Conservation (phyloP, 2,329 filamentous ascomycete species). For the Pseudogymnoascus verrucosus region DNA sequence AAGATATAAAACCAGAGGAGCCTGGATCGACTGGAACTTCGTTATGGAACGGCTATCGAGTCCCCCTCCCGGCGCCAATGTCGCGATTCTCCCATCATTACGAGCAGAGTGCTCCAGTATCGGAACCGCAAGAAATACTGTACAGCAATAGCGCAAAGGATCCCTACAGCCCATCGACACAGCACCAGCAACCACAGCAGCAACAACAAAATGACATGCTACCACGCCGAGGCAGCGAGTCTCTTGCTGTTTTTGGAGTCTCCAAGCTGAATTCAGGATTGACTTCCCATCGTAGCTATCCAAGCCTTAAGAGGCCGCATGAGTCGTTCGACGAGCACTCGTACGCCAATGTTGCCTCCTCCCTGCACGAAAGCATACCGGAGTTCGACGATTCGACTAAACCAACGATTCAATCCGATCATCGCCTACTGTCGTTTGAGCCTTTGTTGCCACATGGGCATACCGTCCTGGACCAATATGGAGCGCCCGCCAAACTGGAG, state of each 20-base stretch:
- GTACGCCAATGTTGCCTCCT: conserved; percentile 24
- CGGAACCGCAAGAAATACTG: neutral
- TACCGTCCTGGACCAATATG: conserved; percentile 42
- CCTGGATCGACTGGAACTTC: neutral
- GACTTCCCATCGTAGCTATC: conserved; percentile 26
- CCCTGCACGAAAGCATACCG: conserved; percentile 20
- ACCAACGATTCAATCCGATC: conserved; percentile 27
- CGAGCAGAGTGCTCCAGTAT: conserved; percentile 2
- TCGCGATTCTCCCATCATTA: conserved; percentile 1
- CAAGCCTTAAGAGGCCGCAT: conserved; percentile 27
- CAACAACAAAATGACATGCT: neutral
- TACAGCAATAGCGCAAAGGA: neutral
- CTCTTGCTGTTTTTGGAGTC: neutral
- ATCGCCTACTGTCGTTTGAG: conserved; percentile 28
- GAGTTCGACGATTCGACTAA: conserved; percentile 24
- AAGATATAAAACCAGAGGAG: conserved; percentile 9
- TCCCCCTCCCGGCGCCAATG: neutral
- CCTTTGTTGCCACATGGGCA: conserved; percentile 30
- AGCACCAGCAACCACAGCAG: neutral
- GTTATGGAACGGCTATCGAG: conserved; percentile 6
- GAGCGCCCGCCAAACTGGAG: conserved; percentile 40
- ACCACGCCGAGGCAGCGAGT: conserved; percentile 2
- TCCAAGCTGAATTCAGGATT: conserved; percentile 12
- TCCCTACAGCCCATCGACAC: neutral
- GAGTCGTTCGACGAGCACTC: conserved; percentile 21